Percentiles rank a stretch among this genome's conserved stretches.
phyloP scores from a whole-genome alignment of 1,139 yeast species.

The Blastobotrys petasosporus region DNA sequence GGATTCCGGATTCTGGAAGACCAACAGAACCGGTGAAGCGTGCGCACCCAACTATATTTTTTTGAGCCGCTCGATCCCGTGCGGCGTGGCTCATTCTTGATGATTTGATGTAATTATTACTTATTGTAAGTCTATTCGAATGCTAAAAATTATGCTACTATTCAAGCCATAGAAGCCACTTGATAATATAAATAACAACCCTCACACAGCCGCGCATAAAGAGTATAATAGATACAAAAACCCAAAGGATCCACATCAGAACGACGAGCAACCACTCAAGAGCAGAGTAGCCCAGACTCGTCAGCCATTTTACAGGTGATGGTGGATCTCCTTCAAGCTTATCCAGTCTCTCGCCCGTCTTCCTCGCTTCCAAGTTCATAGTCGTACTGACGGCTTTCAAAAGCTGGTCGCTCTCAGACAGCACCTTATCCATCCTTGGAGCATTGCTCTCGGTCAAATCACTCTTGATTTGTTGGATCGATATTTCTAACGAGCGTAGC shows the following conservation, averaged over 20 bases:
- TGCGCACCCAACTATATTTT: too few species aligned
- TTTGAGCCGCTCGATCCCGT: too few species aligned
- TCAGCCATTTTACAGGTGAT: constrained; percentile 20
- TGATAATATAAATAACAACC: constrained; percentile 39
- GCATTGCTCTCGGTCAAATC: constrained; percentile 38
- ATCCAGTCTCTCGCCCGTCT: constrained; percentile 64
- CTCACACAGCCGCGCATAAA: constrained; percentile 35
- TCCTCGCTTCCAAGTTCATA: constrained; percentile 61
- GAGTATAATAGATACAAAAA: constrained; percentile 53
- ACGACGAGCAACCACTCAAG: constrained; percentile 56
- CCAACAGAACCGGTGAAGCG: too few species aligned
- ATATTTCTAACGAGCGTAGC: constrained; percentile 24
- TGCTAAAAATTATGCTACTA: not conserved
- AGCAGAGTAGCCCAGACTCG: constrained; percentile 27
- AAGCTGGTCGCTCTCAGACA: constrained; percentile 67
- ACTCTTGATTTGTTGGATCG: constrained; percentile 26
- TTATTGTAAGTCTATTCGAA: too few species aligned
- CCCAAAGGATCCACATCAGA: constrained; percentile 64
- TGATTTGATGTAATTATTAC: too few species aligned
- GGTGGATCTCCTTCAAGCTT: constrained; percentile 35
- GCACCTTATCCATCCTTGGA: constrained; percentile 53
- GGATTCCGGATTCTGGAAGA: too few species aligned
- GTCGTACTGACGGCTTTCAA: constrained; percentile 82
- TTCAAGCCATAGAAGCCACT: constrained; percentile 39
- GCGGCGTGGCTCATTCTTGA: too few species aligned